Base-by-base conservation (phyloP, 1,284 basidiomycete genomes). In the Cryptococcus sp. region DNA sequence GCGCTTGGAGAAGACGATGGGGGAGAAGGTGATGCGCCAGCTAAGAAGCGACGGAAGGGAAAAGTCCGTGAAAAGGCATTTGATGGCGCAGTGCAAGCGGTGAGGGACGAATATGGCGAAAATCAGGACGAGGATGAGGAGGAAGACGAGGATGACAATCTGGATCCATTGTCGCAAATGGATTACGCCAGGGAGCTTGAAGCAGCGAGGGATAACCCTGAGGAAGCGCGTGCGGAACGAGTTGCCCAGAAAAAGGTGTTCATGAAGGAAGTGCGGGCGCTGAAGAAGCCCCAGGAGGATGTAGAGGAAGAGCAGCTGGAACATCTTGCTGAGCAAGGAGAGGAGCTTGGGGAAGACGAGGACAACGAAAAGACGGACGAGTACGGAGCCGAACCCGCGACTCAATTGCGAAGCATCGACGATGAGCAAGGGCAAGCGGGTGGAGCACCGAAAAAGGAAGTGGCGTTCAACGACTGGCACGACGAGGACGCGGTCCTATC, bases 161-260 rank as follows among this genome's bases (percentile, higher is more conserved):
- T 70, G 29, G 59, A 55, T n/a, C 63, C 57, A 15, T 57, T 65
- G 26, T 39, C 53, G 5, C 59, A 63, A 15, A 64, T 61, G 16
- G 85, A 86, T 56, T 86, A 87, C 46, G 85, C 87, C 61, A 83
- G 84, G 0, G 74, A 81, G 15, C 80, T 89, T 19, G 60, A 61
- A 29, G 53, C 49, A 1, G 64, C 67, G 3, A 50, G 67, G 3
- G 63, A 70, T 39, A 45, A 67, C 62, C 63, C 70, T 2, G 66
- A 66, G 49, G 60, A 54, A 46, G 65, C 56, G 3, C 53, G 54
- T 23, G 54, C 55, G 16, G 67, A 63, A 34, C 51, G 59, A 11
- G 34, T 58, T 25, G 50, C 39, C 17, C 61, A 49, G 19, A 51
- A 49, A 17, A 52, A 51, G 46, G 55, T 56, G 13, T 61, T 60